Evolutionary conservation across 1,139 yeast genomes (phyloP).

Genomic region (Geotrichum cucujoidarum): DNA sequence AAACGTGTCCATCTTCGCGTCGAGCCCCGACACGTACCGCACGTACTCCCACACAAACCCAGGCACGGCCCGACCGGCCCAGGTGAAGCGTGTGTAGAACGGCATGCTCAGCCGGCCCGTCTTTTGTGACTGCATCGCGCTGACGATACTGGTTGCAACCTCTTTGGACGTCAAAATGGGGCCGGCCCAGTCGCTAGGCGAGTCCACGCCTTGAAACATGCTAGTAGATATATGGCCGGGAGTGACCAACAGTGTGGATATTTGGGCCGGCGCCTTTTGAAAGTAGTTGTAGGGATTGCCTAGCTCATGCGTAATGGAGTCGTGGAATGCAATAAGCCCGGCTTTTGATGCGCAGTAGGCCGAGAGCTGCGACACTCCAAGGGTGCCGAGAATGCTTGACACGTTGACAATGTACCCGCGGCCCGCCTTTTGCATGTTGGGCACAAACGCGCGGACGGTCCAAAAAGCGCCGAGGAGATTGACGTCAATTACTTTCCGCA

Average conservation of each 20-base stretch:
- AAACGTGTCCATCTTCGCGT: slow-evolving; percentile 4
- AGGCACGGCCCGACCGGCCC: slow-evolving; percentile 12
- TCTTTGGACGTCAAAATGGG: slow-evolving; percentile 64
- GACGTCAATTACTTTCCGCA: slow-evolving; percentile 43
- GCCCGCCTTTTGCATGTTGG: slow-evolving; percentile 23
- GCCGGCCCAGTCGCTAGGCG: slow-evolving; percentile 68
- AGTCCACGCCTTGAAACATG: slow-evolving; percentile 63
- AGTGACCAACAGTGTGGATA: slow-evolving; percentile 67
- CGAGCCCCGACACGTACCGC: background rate
- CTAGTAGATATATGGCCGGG: slow-evolving; percentile 74
- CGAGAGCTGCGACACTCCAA: slow-evolving; percentile 62
- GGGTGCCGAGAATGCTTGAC: slow-evolving; percentile 57
- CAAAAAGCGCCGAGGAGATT: slow-evolving; percentile 56
- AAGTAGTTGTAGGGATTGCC: slow-evolving; percentile 27
- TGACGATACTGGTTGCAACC: slow-evolving; percentile 55
- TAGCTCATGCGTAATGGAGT: slow-evolving; percentile 65
- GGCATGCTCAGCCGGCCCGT: slow-evolving; percentile 69
- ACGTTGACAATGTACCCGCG: slow-evolving; percentile 15
- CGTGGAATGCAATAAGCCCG: slow-evolving; percentile 74
- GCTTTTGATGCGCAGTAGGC: slow-evolving; percentile 86
- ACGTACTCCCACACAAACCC: slow-evolving; percentile 13
- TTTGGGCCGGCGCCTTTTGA: slow-evolving; percentile 37
- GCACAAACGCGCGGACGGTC: slow-evolving; percentile 45
- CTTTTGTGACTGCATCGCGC: slow-evolving; percentile 53
- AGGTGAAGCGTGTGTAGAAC: slow-evolving; percentile 54